These are phyloP conservation scores for Obba rivulosa DNA, from an alignment of 768 basidiomycete species.

Conservation along the genomic window DNA sequence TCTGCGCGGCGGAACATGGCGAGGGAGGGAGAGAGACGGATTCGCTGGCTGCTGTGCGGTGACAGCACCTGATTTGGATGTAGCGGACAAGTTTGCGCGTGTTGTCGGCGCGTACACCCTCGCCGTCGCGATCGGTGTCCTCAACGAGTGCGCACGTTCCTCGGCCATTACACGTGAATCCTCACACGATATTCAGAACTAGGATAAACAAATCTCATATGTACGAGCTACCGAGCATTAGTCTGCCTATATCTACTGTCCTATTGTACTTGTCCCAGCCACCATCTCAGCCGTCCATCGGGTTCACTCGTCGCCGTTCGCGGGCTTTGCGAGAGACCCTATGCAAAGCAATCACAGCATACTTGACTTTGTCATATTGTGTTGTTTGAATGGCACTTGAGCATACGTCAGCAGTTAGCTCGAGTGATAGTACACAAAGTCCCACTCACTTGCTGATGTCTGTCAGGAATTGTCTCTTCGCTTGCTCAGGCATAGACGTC, in stretches of 20 bases:
- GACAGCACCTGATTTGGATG: not conserved
- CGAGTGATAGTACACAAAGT: not conserved
- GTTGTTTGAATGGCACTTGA: conserved; percentile 56
- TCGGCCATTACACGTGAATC: not conserved
- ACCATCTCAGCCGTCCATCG: conserved; percentile 30
- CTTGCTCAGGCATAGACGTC: conserved; percentile 51
- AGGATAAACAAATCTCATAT: conserved; percentile 1
- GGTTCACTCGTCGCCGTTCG: conserved; percentile 47
- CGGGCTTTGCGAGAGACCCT: conserved; percentile 71
- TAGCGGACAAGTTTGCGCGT: too few species aligned
- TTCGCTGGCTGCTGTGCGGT: conserved; percentile 6
- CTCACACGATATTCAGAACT: not conserved
- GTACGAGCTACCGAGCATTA: conserved; percentile 1
- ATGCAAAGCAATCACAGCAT: conserved; percentile 64
- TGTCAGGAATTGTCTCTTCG: conserved; percentile 66
- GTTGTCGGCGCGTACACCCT: not conserved
- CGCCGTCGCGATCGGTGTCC: conserved; percentile 2
- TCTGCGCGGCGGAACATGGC: conserved; percentile 59
- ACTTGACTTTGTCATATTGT: conserved; percentile 79
- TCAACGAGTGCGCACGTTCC: too few species aligned
- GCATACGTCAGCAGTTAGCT: conserved; percentile 11
- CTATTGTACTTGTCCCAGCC: conserved; percentile 7
- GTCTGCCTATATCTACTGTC: conserved; percentile 12
- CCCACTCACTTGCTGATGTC: conserved; percentile 68
- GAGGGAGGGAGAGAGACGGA: conserved; percentile 11